Conservation (phyloP, 1,139 yeast genomes). For the Hyphopichia wangnamkhiaoensis region DNA sequence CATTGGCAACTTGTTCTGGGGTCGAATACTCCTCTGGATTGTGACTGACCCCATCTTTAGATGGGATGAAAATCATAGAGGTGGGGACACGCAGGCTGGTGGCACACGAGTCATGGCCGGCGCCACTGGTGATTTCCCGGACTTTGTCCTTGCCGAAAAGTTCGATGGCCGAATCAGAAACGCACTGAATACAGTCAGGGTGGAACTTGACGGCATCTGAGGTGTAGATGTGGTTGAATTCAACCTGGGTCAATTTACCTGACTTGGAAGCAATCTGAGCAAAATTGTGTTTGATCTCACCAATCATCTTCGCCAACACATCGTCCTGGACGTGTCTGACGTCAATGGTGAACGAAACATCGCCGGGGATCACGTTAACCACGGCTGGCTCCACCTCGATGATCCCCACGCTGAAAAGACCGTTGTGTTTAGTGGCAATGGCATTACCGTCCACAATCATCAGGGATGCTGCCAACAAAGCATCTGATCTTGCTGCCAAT, state of each 20-base stretch:
- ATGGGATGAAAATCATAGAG: conserved; percentile 74
- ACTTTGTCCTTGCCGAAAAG: conserved; percentile 46
- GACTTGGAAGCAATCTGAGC: conserved; percentile 26
- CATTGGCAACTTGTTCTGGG: conserved; percentile 62
- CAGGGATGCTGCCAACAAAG: conserved; percentile 57
- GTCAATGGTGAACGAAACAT: conserved; percentile 58
- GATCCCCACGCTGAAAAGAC: conserved; percentile 62
- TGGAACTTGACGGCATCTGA: conserved; percentile 62
- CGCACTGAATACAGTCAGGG: conserved; percentile 49
- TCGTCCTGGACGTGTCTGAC: conserved; percentile 56
- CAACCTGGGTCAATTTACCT: conserved; percentile 23
- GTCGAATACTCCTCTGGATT: conserved; percentile 66
- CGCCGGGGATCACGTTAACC: conserved; percentile 67
- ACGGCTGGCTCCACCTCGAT: conserved; percentile 57
- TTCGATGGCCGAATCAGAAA: conserved; percentile 50
- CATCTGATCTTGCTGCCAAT: conserved; percentile 60
- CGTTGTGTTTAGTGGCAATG: conserved; percentile 52
- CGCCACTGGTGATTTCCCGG: conserved; percentile 60
- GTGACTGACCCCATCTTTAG: conserved; percentile 69
- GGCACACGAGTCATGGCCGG: conserved; percentile 73
- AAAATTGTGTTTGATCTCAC: conserved; percentile 41
- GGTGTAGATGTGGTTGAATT: conserved; percentile 41
- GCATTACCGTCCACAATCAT: conserved; percentile 59
- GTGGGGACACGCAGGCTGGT: conserved; percentile 61
- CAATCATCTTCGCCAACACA: conserved; percentile 36